phyloP scores from a whole-genome alignment of 164 flowering plant genomes.

The Magnolia kwangsiensis region DNA sequence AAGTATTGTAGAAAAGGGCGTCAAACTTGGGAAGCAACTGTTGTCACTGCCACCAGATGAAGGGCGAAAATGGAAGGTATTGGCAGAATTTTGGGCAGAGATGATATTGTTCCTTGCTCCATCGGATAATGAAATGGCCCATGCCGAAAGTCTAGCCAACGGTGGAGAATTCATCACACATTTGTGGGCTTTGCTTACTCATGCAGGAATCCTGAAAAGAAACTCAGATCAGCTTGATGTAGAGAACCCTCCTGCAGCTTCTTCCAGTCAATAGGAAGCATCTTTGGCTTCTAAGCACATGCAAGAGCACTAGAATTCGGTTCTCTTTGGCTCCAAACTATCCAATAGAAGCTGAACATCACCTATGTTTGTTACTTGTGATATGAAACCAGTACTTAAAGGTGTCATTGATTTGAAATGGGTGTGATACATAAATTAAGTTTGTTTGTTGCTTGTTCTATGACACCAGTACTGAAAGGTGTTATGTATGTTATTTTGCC shows the following conservation, averaged over 20 bases:
- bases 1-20: slow-evolving; percentile 1
- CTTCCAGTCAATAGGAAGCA: no score
- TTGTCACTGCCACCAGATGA: background rate
- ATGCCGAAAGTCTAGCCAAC: background rate
- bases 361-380: no score
- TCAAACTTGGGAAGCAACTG: slow-evolving; percentile 1
- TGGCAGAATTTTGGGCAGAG: slow-evolving; percentile 17
- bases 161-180: slow-evolving; percentile 14
- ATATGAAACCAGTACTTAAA: no score
- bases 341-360: no score
- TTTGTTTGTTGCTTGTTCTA: no score
- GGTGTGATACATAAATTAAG: no score
- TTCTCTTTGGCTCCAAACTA: no score
- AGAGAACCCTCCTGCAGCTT: background rate
- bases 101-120: slow-evolving; percentile 11
- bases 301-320: no score
- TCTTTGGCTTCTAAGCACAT: no score
- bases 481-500: no score
- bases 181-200: slow-evolving; percentile 10
- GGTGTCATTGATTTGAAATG: no score
- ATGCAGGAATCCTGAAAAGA: background rate
- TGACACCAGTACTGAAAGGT: no score
- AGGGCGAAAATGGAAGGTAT: slow-evolving; percentile 7
- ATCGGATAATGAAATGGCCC: background rate
- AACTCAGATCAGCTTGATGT: background rate